Percentiles rank a stretch among this genome's conserved stretches.
Evolutionary conservation across 2,329 filamentous ascomycete genomes (phyloP).

Genomic region (Xylariaceae sp.): DNA sequence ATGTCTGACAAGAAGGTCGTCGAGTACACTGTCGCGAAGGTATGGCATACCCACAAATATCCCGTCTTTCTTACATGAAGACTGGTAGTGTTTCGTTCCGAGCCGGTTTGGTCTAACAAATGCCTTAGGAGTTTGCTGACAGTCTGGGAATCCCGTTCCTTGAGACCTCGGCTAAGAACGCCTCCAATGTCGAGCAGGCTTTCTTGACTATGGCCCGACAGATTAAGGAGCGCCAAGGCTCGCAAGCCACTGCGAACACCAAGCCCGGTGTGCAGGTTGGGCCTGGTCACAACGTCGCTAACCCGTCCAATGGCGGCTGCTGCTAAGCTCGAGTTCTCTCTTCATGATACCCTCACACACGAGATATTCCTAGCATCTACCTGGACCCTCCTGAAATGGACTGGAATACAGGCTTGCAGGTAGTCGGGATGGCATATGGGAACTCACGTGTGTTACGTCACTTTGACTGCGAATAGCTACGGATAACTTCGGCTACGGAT

Average conservation of each 20-base stretch:
- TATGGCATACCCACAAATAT: constrained; percentile 49
- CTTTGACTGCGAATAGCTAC: constrained; percentile 23
- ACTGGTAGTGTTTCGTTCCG: not conserved
- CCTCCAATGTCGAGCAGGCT: constrained; percentile 98
- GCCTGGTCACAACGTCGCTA: constrained; percentile 91
- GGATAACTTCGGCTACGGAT: constrained; percentile 34
- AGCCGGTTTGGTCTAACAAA: constrained; percentile 23
- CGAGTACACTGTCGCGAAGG: constrained; percentile 99
- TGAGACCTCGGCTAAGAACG: constrained; percentile 99
- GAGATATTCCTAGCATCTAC: constrained; percentile 33
- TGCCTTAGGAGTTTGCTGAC: constrained; percentile 89
- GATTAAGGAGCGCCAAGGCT: constrained; percentile 99
- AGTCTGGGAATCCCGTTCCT: constrained; percentile 99
- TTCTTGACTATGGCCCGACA: constrained; percentile 99
- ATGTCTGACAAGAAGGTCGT: constrained; percentile 99
- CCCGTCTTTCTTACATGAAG: constrained; percentile 3
- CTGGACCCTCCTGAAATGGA: constrained; percentile 37
- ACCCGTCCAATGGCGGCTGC: constrained; percentile 83
- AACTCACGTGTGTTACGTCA: constrained; percentile 33
- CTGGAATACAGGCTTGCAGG: constrained; percentile 38
- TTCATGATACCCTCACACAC: constrained; percentile 41
- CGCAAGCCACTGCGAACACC: constrained; percentile 93
- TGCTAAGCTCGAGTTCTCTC: constrained; percentile 67
- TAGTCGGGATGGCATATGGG: constrained; percentile 37
- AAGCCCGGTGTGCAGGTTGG: constrained; percentile 98